phyloP scores from a whole-genome alignment of 2,329 filamentous ascomycete species.

The Emergomyces pasteurianus region DNA sequence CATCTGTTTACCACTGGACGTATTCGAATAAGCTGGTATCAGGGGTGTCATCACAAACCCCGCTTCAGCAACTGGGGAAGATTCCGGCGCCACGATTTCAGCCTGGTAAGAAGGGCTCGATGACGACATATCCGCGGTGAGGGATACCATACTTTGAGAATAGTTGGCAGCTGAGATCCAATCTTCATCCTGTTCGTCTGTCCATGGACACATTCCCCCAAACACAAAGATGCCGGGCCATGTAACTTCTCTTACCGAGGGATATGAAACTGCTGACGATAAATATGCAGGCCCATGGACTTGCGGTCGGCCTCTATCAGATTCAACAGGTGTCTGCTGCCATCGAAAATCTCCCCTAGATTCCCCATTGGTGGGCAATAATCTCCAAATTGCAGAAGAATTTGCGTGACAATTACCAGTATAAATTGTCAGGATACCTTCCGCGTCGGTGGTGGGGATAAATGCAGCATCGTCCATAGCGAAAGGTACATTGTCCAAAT shows the following conservation, averaged over 20 bases:
- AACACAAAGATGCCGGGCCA: conserved; percentile 57
- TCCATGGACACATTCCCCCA: conserved; percentile 73
- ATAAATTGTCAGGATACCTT: conserved; percentile 61
- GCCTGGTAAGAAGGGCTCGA: conserved; percentile 29
- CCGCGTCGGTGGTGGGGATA: conserved; percentile 51
- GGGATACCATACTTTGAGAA: conserved; percentile 64
- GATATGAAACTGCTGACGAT: conserved; percentile 54
- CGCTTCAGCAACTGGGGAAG: conserved; percentile 65
- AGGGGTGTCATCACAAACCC: conserved; percentile 75
- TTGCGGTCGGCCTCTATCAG: conserved; percentile 22
- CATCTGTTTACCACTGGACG: conserved; percentile 48
- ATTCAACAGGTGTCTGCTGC: conserved; percentile 30
- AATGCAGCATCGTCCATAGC: conserved; percentile 38
- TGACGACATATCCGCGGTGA: conserved; percentile 25
- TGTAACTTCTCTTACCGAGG: conserved; percentile 36
- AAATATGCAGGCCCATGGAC: conserved; percentile 45
- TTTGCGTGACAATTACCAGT: conserved; percentile 52
- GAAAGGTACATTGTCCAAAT: not conserved
- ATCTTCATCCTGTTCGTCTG: conserved; percentile 30
- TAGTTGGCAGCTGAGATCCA: conserved; percentile 66
- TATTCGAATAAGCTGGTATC: conserved; percentile 56
- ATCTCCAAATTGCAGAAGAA: conserved; percentile 8
- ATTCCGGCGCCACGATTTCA: conserved; percentile 40
- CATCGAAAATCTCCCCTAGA: conserved; percentile 52
- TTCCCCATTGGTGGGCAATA: conserved; percentile 28